Conservation (phyloP, 176 grass and related monocot genomes). For the Lolium multiflorum region DNA sequence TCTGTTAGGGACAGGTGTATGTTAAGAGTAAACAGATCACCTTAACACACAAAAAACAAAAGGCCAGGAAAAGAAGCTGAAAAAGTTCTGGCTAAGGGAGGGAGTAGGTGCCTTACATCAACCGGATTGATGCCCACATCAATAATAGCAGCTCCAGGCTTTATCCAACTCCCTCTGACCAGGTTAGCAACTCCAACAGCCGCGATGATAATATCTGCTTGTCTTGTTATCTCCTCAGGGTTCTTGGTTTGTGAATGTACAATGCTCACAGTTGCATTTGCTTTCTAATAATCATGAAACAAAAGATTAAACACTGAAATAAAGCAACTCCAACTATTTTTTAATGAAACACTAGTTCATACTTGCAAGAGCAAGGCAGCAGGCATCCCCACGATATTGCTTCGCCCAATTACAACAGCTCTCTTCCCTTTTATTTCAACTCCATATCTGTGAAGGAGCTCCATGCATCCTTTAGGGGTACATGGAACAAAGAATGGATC, state of each 20-base stretch:
- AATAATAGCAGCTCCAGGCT: constrained; percentile 87
- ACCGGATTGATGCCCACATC: constrained; percentile 98
- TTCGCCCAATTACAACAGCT: constrained; percentile 88
- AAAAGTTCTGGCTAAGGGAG: neutral
- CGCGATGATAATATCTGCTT: constrained; percentile 92
- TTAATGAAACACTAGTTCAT: constrained; percentile 39
- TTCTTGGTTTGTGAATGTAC: constrained; percentile 90
- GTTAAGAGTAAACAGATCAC: neutral
- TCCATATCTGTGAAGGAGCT: constrained; percentile 76
- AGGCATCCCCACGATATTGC: constrained; percentile 98
- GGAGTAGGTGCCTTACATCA: constrained; percentile 68
- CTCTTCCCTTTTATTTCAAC: constrained; percentile 90
- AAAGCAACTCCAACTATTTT: constrained; percentile 19
- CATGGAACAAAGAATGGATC: constrained; percentile 92
- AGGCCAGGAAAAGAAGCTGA: neutral
- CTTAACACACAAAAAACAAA: neutral
- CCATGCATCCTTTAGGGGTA: constrained; percentile 99
- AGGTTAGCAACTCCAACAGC: constrained; percentile 92
- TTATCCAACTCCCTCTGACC: constrained; percentile 94
- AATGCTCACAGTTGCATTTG: constrained; percentile 92
- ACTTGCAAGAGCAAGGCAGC: constrained; percentile 87
- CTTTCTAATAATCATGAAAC: constrained; percentile 70
- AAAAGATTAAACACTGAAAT: constrained; percentile 31
- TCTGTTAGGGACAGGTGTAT: neutral
- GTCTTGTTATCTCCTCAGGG: constrained; percentile 83